Base-by-base conservation (phyloP, 768 basidiomycete genomes). In the Phaeolepiota aurea region DNA sequence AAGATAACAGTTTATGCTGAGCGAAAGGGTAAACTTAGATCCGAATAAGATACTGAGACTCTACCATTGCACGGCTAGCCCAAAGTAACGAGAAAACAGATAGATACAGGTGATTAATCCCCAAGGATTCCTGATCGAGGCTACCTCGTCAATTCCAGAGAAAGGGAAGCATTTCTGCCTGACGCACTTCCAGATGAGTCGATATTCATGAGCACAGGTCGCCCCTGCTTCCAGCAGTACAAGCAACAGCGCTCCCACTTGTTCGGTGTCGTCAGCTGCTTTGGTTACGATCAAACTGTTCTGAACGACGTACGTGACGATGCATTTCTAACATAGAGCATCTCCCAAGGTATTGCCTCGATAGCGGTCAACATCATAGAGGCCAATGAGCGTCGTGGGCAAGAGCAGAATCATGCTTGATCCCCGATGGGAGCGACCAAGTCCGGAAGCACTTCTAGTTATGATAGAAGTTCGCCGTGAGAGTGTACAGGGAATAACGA, bases 71-170 rank as follows among this genome's bases (percentile, higher is more conserved):
- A 25, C 15, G n/a, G 21, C 21, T 7, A 40, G 20, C 13, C 38
- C 38, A 40, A 40, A 40, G 28, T 40, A 40, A 7, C 38, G 38
- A 14, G 38, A 25, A 21, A 40, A 40, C 28, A 40, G 15, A 31
- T 40, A 40, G 15, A 40, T 23, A 12, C 14, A 5, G 4, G 10
- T 13, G n/a, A 40, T 20, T 10, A 15, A 7, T 14, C 11, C 21
- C 13, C 25, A 4, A 5, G 38, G 38, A 11, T 30, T 10, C 18
- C 38, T n/a, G 15, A n/a, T 14, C 4, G 5, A 21, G 11, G 14
- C n/a, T 5, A 13, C 7, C 9, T 28, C 5, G 25, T 40, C 11
- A 15, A 19, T 11, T 10, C 18, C 11, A 40, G 13, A 20, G 4
- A 7, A 14, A 14, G 18, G 7, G 33, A n/a, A 35, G 7, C 7